Conservation (phyloP, 1,284 basidiomycete species). For the Trichosporon ovoides region DNA sequence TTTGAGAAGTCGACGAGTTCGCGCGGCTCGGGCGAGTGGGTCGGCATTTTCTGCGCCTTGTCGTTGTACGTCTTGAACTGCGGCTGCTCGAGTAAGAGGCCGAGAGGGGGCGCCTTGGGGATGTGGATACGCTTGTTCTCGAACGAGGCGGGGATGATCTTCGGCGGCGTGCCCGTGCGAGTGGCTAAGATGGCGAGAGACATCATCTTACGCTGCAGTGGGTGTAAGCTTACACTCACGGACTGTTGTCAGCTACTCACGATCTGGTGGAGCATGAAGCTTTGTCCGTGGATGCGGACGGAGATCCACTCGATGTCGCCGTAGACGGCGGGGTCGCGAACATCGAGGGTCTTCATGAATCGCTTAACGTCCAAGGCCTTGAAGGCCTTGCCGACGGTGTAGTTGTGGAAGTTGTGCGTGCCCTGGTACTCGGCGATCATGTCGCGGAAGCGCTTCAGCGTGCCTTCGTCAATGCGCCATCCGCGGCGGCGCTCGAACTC, state of each 20-base stretch:
- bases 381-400: slow-evolving; percentile 83
- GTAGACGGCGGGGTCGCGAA: slow-evolving; percentile 72
- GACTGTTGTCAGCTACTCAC: slow-evolving; percentile 35
- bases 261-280: slow-evolving; percentile 96
- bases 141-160: slow-evolving; percentile 60
- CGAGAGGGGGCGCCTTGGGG: slow-evolving; percentile 94
- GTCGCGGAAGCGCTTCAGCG: slow-evolving; percentile 58
- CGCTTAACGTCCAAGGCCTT: slow-evolving; percentile 73
- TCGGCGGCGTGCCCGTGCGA: slow-evolving; percentile 67
- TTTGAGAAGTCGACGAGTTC: slow-evolving; percentile 62
- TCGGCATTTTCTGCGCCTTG: slow-evolving; percentile 18
- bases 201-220: slow-evolving; percentile 89
- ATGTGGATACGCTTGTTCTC: slow-evolving; percentile 68
- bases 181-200: slow-evolving; percentile 71
- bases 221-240: neutral
- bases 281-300: slow-evolving; percentile 90
- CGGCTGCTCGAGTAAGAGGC: slow-evolving; percentile 88
- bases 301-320: slow-evolving; percentile 93
- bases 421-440: slow-evolving; percentile 66
- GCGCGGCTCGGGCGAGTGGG: slow-evolving; percentile 14
- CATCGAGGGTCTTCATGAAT: slow-evolving; percentile 78
- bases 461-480: slow-evolving; percentile 61
- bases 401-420: slow-evolving; percentile 88
- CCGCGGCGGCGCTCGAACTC: slow-evolving; percentile 49
- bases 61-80: slow-evolving; percentile 63